phyloP scores from a whole-genome alignment of 2,329 filamentous ascomycete species.

The Immersiporthe knoxdaviesiana region DNA sequence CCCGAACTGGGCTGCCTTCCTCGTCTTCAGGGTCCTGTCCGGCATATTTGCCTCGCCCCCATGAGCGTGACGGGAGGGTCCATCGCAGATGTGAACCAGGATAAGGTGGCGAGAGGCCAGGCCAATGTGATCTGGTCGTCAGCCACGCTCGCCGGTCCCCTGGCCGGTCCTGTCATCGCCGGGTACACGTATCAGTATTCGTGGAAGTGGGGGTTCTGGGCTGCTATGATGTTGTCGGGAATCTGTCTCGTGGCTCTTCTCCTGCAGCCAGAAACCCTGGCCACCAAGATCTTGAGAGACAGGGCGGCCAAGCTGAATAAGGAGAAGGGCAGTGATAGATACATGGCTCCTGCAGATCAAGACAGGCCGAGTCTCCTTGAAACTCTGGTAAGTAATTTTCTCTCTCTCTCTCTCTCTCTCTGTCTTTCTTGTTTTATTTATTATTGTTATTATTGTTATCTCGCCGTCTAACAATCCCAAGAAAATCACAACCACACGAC shows the following conservation, averaged over 20 bases:
- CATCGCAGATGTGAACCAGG: slow-evolving; percentile 34
- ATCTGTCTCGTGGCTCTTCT: slow-evolving; percentile 29
- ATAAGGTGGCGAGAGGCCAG: slow-evolving; percentile 32
- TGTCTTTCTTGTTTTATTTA: no score
- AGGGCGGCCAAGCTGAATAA: slow-evolving; percentile 35
- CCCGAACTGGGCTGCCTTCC: slow-evolving; percentile 32
- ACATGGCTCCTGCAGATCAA: slow-evolving; percentile 33
- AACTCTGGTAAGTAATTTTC: slow-evolving; percentile 30
- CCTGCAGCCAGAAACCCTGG: slow-evolving; percentile 35
- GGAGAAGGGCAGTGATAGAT: slow-evolving; percentile 27
- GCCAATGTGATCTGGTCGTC: slow-evolving; percentile 36
- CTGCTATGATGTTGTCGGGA: slow-evolving; percentile 31
- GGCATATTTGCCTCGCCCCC: slow-evolving; percentile 35
- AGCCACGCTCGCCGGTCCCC: slow-evolving; percentile 34
- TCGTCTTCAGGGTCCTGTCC: slow-evolving; percentile 32
- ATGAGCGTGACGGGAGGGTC: slow-evolving; percentile 36
- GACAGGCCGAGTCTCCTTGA: slow-evolving; percentile 28
- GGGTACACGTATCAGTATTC: slow-evolving; percentile 32
- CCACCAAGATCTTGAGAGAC: slow-evolving; percentile 32
- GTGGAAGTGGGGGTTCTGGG: slow-evolving; percentile 37
- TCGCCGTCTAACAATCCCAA: slow-evolving; percentile 18
- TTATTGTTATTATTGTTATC: no score
- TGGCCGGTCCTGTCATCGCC: slow-evolving; percentile 34
- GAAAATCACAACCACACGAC: slow-evolving; percentile 37
- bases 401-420: not conserved